Conservation (phyloP, 306 rosid genomes). For the Glycyrrhiza uralensis region DNA sequence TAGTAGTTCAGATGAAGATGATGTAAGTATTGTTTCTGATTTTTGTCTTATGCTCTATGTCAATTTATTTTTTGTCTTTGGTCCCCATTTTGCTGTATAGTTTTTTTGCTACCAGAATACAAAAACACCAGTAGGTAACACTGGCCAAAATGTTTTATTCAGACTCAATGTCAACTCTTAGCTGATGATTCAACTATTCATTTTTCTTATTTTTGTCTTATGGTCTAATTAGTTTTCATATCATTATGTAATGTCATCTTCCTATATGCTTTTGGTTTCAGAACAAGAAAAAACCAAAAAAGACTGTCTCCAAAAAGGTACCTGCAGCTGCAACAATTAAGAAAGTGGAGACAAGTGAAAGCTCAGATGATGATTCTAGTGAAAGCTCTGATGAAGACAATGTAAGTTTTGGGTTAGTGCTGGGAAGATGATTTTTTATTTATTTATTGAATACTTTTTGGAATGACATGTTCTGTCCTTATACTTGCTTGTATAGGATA, state of each 20-base stretch:
- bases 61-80: neutral
- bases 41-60: neutral
- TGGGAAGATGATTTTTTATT: neutral
- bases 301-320: neutral
- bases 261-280: neutral
- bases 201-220: neutral
- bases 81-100: too few relatives aligned
- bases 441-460: neutral
- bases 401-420: neutral
- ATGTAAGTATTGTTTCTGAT: neutral
- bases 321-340: conserved; percentile 1
- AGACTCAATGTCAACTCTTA: too few relatives aligned
- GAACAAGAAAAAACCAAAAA: neutral
- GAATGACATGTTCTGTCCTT: neutral
- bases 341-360: conserved; percentile 25
- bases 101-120: too few relatives aligned
- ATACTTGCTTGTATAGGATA: conserved; percentile 17
- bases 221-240: neutral
- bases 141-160: too few relatives aligned
- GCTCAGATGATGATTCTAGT: conserved; percentile 37
- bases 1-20: neutral
- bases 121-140: too few relatives aligned
- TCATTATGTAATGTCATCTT: neutral
- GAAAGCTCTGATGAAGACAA: conserved; percentile 37
- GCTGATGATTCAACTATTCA: too few relatives aligned